Evolutionary conservation across 1,284 basidiomycete species (phyloP).

Genomic region (Ustilago vetiveriae): DNA sequence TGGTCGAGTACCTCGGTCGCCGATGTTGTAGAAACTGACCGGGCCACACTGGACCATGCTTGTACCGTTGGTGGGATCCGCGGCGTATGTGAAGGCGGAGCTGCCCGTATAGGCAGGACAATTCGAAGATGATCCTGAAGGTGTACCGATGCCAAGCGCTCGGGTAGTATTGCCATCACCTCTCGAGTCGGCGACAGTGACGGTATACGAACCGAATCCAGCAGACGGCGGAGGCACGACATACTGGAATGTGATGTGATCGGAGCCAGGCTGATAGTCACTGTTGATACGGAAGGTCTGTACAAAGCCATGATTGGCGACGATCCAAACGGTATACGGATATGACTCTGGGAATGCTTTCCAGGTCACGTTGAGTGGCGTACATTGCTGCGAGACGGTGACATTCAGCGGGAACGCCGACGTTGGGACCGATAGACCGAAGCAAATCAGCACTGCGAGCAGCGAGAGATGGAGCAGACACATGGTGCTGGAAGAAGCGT

Average conservation of each 20-base stretch:
- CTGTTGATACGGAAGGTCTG: slow-evolving; percentile 42
- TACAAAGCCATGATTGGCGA: slow-evolving; percentile 37
- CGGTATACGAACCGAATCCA: slow-evolving; percentile 36
- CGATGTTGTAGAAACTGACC: slow-evolving; percentile 53
- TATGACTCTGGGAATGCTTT: slow-evolving; percentile 16
- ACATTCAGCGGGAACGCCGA: slow-evolving; percentile 26
- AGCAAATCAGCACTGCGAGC: slow-evolving; percentile 8
- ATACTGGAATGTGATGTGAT: slow-evolving; percentile 51
- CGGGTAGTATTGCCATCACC: slow-evolving; percentile 52
- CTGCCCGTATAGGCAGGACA: slow-evolving; percentile 44
- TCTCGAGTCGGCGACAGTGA: slow-evolving; percentile 39
- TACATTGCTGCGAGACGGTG: slow-evolving; percentile 48
- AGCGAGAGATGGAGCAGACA: slow-evolving; percentile 8
- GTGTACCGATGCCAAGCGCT: slow-evolving; percentile 27
- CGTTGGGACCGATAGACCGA: slow-evolving; percentile 6
- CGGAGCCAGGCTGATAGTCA: slow-evolving; percentile 41
- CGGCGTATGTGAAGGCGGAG: slow-evolving; percentile 39
- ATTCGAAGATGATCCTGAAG: slow-evolving; percentile 8
- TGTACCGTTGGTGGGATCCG: slow-evolving; percentile 29
- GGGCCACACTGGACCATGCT: slow-evolving; percentile 44
- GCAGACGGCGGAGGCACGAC: slow-evolving; percentile 33
- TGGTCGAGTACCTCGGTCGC: slow-evolving; percentile 42
- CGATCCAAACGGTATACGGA: slow-evolving; percentile 54
- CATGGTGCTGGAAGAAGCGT: slow-evolving; percentile 8
- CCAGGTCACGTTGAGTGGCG: slow-evolving; percentile 56